Percentiles rank a stretch among this genome's conserved stretches.
phyloP scores from a whole-genome alignment of 345 rosid genomes.

The Mercurialis annua region DNA sequence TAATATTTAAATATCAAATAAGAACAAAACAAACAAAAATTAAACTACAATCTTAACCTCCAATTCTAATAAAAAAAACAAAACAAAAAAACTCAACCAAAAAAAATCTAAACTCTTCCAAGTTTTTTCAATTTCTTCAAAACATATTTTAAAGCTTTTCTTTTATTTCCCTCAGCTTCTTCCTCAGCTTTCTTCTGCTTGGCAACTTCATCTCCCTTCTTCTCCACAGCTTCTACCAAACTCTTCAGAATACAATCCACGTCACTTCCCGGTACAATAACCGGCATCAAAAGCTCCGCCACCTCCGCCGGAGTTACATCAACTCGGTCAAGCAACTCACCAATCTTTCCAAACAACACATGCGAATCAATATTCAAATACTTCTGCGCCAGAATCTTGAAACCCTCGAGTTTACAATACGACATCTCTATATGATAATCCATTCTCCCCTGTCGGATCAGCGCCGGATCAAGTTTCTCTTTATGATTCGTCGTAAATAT shows the following conservation, averaged over 20 bases:
- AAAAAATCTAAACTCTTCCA: too few relatives aligned
- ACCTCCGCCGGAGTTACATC: constrained; percentile 18
- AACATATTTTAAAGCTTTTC: too few relatives aligned
- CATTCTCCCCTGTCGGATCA: constrained; percentile 19
- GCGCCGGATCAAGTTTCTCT: constrained; percentile 22
- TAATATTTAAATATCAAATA: too few relatives aligned
- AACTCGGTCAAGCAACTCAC: constrained; percentile 5
- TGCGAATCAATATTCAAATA: constrained; percentile 10
- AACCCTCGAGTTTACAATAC: constrained; percentile 15
- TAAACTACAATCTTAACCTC: too few relatives aligned
- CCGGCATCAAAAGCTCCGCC: constrained; percentile 10
- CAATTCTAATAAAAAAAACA: too few relatives aligned
- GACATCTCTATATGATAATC: constrained; percentile 15
- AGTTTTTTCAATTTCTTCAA: too few relatives aligned
- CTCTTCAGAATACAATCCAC: background rate
- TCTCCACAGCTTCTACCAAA: constrained; percentile 12
- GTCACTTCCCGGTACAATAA: constrained; percentile 2
- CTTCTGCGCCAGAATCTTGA: constrained; percentile 9
- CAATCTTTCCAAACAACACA: constrained; percentile 4
- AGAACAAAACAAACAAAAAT: too few relatives aligned
- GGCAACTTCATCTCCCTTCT: background rate
- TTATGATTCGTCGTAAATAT: constrained; percentile 20
- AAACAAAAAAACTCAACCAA: too few relatives aligned
- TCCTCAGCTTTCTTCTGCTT: constrained; percentile 9
- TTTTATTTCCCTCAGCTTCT: background rate